Percentiles rank a stretch among this genome's conserved stretches.
phyloP scores from a whole-genome alignment of 345 rosid genomes.

The Citrus reticulata region DNA sequence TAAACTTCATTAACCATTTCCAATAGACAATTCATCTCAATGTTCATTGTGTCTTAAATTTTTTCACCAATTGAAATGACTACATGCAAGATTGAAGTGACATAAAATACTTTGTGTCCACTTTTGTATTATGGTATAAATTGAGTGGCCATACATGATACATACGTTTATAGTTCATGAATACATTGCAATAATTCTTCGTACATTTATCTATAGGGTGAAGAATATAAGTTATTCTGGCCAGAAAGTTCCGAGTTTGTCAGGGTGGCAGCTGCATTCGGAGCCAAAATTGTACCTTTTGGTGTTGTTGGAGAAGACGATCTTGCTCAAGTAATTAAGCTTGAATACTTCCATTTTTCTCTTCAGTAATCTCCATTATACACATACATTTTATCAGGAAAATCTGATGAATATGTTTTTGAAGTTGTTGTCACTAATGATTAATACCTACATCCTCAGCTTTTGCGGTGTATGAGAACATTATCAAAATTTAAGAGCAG shows the following conservation, averaged over 20 bases:
- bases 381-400: background rate
- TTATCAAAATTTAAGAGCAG: too few relatives aligned
- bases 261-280: constrained; percentile 77
- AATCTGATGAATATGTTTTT: too few relatives aligned
- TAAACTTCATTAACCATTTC: too few relatives aligned
- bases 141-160: too few relatives aligned
- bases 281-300: constrained; percentile 76
- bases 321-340: constrained; percentile 45
- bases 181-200: background rate
- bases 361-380: background rate
- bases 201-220: constrained; percentile 39
- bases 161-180: too few relatives aligned
- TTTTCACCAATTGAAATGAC: too few relatives aligned
- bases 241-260: constrained; percentile 74
- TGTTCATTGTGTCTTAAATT: too few relatives aligned
- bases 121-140: too few relatives aligned
- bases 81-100: too few relatives aligned
- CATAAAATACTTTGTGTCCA: background rate
- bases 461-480: background rate
- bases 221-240: constrained; percentile 75
- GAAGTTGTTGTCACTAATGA: too few relatives aligned
- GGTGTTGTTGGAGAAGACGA: constrained; percentile 83
- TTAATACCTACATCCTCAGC: too few relatives aligned
- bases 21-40: too few relatives aligned
- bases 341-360: background rate